These are phyloP conservation scores for Adansonia gregorii DNA, from an alignment of 441 rosid species.

Conservation along the genomic window DNA sequence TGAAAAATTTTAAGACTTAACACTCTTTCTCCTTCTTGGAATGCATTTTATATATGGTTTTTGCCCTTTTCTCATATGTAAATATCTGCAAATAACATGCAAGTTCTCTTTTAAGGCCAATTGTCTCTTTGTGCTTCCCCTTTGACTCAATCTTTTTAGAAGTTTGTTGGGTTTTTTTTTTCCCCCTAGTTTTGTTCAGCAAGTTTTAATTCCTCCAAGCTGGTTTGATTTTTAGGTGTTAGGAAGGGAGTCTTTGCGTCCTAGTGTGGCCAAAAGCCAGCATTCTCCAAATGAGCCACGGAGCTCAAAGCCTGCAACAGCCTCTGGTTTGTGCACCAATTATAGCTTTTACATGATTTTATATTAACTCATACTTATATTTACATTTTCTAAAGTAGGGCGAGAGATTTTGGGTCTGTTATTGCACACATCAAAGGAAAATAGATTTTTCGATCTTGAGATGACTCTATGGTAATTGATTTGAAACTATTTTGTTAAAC, in stretches of 20 bases:
- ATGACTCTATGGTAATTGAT: neutral
- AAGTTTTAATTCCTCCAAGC: slow-evolving; percentile 8
- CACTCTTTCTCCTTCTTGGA: neutral
- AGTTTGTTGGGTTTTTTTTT: neutral
- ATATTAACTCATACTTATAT: neutral
- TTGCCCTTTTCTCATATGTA: neutral
- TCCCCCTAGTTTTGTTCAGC: neutral
- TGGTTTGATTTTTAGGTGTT: slow-evolving; percentile 39
- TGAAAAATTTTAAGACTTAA: neutral
- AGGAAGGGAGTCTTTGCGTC: slow-evolving; percentile 59
- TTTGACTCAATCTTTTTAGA: slow-evolving; percentile 19
- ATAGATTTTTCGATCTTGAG: neutral
- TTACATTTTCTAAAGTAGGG: neutral
- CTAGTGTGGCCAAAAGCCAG: slow-evolving; percentile 45
- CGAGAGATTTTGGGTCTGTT: neutral
- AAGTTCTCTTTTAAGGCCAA: slow-evolving; percentile 2
- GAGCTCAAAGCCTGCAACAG: slow-evolving; percentile 39
- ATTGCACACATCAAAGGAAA: neutral
- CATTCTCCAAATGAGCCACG: slow-evolving; percentile 45
- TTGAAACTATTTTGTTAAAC: neutral
- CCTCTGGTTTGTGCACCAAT: slow-evolving; percentile 35
- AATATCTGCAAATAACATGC: slow-evolving; percentile 16
- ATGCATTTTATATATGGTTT: neutral
- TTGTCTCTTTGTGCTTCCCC: neutral
- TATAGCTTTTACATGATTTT: neutral